These are phyloP conservation scores for Candida saitoana DNA, from an alignment of 805 yeast genomes.

Conservation along the genomic window DNA sequence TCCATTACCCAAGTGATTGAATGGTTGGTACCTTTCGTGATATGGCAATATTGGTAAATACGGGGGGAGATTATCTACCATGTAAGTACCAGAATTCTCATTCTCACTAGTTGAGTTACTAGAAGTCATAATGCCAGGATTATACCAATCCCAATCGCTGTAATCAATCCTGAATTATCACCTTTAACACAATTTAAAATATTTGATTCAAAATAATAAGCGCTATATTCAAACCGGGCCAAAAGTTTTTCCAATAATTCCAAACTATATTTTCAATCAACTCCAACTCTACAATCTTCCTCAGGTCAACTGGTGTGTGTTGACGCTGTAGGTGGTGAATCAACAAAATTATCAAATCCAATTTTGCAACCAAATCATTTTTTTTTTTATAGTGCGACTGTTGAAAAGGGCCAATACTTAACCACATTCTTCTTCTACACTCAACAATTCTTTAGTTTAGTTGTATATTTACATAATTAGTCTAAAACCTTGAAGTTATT, in stretches of 20 bases:
- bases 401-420: background rate
- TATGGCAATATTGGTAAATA: slow-evolving; percentile 13
- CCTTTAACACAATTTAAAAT: background rate
- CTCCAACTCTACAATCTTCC: background rate
- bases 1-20: slow-evolving; percentile 64
- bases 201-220: background rate
- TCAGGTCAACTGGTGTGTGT: background rate
- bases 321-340: background rate
- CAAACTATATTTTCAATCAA: background rate
- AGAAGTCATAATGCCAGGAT: background rate
- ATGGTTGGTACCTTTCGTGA: slow-evolving; percentile 36
- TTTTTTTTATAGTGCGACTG: background rate
- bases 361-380: slow-evolving; percentile 1
- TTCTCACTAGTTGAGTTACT: background rate
- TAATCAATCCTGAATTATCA: background rate
- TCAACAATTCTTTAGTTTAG: no score
- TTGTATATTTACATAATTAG: no score
- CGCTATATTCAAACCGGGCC: background rate
- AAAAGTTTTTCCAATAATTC: background rate
- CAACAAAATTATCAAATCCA: background rate
- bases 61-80: background rate
- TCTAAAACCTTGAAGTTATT: no score
- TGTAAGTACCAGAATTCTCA: background rate
- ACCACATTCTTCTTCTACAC: no score
- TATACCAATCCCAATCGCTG: no score